A percentile compares a stretch with the other conserved stretches of the same genome.
phyloP scores from a whole-genome alignment of 225 moss, liverwort and hornwort genomes.

The Bryoerythrophyllum caledonicum region DNA sequence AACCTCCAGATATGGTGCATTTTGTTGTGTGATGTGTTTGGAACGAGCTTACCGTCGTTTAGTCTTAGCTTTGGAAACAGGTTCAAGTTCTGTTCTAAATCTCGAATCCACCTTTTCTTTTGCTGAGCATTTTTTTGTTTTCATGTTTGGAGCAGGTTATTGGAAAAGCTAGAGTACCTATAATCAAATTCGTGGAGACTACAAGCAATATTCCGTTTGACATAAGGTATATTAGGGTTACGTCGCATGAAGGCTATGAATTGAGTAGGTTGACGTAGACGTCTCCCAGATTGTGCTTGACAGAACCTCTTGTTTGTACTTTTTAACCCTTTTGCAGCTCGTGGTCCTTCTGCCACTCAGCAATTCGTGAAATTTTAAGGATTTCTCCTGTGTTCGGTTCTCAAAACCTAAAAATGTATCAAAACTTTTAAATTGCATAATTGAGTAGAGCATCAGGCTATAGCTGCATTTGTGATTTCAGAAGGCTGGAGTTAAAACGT shows the following conservation, averaged over 20 bases:
- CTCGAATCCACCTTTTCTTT: background rate
- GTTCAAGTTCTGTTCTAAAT: background rate
- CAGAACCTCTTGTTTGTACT: background rate
- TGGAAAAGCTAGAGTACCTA: constrained; percentile 90
- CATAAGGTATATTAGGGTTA: constrained; percentile 60
- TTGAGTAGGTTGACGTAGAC: background rate
- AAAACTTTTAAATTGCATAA: background rate
- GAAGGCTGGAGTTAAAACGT: background rate
- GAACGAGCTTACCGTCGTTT: background rate
- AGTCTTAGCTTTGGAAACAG: background rate
- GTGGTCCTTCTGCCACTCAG: background rate
- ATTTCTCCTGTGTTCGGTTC: background rate
- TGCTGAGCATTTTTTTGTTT: constrained; percentile 16
- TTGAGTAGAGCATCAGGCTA: background rate
- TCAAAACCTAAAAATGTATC: background rate
- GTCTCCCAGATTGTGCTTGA: background rate
- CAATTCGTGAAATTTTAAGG: background rate
- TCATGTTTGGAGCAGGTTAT: constrained; percentile 59
- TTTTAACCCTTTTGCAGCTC: background rate
- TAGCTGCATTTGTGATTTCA: background rate
- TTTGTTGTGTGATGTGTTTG: background rate
- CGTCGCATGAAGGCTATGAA: background rate
- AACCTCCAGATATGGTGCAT: background rate
- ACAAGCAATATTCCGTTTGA: constrained; percentile 82
- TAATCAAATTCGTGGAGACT: constrained; percentile 95